Conservation (phyloP, 140 eudicot genomes). For the Anethum foeniculum region DNA sequence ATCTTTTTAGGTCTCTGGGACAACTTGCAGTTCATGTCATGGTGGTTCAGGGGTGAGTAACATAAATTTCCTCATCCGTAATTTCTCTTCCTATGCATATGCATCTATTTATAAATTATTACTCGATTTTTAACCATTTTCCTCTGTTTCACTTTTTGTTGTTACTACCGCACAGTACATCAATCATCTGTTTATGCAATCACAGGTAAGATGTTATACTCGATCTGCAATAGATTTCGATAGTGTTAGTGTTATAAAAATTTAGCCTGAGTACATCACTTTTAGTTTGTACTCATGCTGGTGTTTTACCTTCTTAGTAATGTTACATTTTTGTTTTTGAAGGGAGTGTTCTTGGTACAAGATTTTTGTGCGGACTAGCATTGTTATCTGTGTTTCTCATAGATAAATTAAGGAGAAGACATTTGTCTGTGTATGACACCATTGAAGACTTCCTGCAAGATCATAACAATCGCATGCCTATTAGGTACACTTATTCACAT, state of each 20-base stretch:
- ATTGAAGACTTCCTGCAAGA: slow-evolving; percentile 2
- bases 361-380: background rate
- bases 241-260: too few relatives aligned
- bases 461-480: slow-evolving; percentile 2
- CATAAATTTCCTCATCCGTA: too few relatives aligned
- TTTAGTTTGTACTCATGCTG: background rate
- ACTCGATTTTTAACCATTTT: background rate
- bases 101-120: too few relatives aligned
- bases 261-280: background rate
- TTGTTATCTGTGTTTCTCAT: background rate
- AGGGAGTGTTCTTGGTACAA: background rate
- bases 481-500: background rate
- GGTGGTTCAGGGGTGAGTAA: too few relatives aligned
- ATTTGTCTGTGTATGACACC: background rate
- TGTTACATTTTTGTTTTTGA: too few relatives aligned
- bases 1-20: too few relatives aligned
- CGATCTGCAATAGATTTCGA: background rate
- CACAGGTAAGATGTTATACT: background rate
- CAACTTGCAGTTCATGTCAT: too few relatives aligned
- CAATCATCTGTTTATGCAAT: background rate
- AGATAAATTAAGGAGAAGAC: slow-evolving; percentile 1
- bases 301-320: too few relatives aligned
- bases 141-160: background rate
- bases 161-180: background rate
- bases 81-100: too few relatives aligned